Evolutionary conservation across 1,284 basidiomycete species (phyloP).

Genomic region (Malassezia slooffiae): DNA sequence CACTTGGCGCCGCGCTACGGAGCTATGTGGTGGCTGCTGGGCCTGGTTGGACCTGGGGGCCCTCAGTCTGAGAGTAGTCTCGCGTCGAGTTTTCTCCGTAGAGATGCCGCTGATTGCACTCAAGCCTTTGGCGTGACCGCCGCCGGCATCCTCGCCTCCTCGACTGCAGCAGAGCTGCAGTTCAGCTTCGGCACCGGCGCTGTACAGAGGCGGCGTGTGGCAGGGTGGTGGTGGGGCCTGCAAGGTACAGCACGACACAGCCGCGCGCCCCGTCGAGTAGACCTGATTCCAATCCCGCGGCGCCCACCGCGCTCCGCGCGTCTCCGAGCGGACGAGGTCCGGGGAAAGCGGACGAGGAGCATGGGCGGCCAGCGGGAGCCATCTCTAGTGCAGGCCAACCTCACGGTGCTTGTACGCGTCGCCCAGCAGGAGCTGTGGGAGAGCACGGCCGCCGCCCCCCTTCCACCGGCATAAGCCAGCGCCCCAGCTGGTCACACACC

Average conservation of each 20-base stretch:
- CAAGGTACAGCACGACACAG: no score
- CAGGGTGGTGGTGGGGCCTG: no score
- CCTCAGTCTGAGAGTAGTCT: constrained; percentile 42
- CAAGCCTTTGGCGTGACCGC: constrained; percentile 34
- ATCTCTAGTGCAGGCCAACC: constrained; percentile 16
- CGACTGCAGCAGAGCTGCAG: no score
- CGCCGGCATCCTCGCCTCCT: no score
- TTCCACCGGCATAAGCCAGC: not conserved
- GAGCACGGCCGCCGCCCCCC: no score
- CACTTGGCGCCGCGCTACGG: no score
- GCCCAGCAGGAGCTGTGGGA: constrained; percentile 17
- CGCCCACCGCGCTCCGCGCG: constrained; percentile 2
- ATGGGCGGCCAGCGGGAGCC: constrained; percentile 9
- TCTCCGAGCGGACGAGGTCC: constrained; percentile 13
- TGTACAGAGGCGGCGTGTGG: no score
- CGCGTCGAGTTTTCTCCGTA: constrained; percentile 39
- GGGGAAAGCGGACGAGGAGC: constrained; percentile 17
- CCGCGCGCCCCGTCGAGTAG: constrained; percentile 7
- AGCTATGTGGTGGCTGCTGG: not conserved
- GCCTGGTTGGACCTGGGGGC: not conserved
- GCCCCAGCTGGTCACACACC: not conserved
- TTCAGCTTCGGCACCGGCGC: no score
- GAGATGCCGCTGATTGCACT: constrained; percentile 45
- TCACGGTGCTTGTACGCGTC: constrained; percentile 12
- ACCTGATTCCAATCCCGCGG: constrained; percentile 15